These are phyloP conservation scores for Babesia sp. DNA, from an alignment of 169 alveolate genomes.

Conservation along the genomic window DNA sequence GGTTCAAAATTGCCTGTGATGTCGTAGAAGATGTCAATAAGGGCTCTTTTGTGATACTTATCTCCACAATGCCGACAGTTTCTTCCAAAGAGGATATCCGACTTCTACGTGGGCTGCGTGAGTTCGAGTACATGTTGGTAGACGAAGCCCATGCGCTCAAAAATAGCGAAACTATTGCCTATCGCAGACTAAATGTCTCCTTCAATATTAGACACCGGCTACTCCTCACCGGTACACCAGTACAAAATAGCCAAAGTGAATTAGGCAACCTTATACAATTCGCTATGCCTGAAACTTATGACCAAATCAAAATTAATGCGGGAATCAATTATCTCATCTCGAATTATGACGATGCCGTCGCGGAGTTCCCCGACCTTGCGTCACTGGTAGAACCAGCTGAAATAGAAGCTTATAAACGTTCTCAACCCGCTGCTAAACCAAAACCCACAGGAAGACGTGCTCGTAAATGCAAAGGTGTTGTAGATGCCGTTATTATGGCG, in stretches of 20 bases:
- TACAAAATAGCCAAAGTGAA: slow-evolving; percentile 86
- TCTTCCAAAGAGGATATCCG: slow-evolving; percentile 61
- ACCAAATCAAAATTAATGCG: slow-evolving; percentile 69
- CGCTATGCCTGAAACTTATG: slow-evolving; percentile 87
- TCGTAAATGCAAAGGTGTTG: neutral
- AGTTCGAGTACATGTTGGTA: slow-evolving; percentile 83
- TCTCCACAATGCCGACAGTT: slow-evolving; percentile 50
- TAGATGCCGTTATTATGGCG: neutral
- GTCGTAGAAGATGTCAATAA: slow-evolving; percentile 44
- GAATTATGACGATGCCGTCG: slow-evolving; percentile 38
- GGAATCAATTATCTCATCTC: slow-evolving; percentile 75
- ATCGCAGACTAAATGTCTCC: slow-evolving; percentile 80
- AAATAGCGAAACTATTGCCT: slow-evolving; percentile 85
- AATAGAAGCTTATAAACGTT: slow-evolving; percentile 8
- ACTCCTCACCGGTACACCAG: slow-evolving; percentile 89
- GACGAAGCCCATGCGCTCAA: slow-evolving; percentile 93
- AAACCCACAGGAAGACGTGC: neutral
- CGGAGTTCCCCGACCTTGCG: slow-evolving; percentile 16
- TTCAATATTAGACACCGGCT: slow-evolving; percentile 82
- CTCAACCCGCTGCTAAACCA: neutral
- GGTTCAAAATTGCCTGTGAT: slow-evolving; percentile 65
- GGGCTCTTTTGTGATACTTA: slow-evolving; percentile 36
- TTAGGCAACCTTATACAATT: slow-evolving; percentile 85
- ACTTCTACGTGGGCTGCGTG: slow-evolving; percentile 49
- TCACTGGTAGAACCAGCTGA: slow-evolving; percentile 16